Conservation (phyloP, 805 yeast species). For the Nakazawaea ernobii region DNA sequence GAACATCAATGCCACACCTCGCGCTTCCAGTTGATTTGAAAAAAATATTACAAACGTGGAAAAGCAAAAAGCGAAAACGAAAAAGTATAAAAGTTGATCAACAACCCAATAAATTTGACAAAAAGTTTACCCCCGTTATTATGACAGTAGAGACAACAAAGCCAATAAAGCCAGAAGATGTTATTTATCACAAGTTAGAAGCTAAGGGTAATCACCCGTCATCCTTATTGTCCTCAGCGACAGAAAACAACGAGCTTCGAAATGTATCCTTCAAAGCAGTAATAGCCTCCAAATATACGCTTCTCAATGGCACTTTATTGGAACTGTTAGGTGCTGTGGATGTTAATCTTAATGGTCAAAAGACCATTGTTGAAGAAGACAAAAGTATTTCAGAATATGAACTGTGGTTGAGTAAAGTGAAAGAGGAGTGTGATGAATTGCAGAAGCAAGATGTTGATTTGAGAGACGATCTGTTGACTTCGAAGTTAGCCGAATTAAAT, state of each 20-base stretch:
- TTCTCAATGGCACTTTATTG: conserved; percentile 25
- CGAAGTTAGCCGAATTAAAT: not conserved
- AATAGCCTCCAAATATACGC: conserved; percentile 26
- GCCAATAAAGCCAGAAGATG: not conserved
- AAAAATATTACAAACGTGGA: conserved; percentile 7
- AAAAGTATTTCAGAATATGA: not conserved
- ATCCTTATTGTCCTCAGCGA: conserved; percentile 10
- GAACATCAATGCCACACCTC: no score
- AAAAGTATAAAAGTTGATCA: not conserved
- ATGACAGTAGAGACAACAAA: not conserved
- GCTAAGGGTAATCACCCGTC: conserved; percentile 11
- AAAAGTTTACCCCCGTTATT: no score
- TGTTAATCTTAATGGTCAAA: not conserved
- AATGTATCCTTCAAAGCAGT: conserved; percentile 27
- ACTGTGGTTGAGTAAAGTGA: not conserved
- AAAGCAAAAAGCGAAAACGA: not conserved
- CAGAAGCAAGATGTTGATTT: not conserved
- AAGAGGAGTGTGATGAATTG: not conserved
- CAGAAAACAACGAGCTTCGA: conserved; percentile 11
- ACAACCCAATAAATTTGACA: no score
- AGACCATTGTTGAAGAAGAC: not conserved
- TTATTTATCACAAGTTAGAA: not conserved
- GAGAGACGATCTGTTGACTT: not conserved
- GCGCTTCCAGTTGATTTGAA: conserved; percentile 17
- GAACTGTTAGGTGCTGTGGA: conserved; percentile 9